phyloP scores from a whole-genome alignment of 2,329 filamentous ascomycete species.

The Chlorencoelia australis region DNA sequence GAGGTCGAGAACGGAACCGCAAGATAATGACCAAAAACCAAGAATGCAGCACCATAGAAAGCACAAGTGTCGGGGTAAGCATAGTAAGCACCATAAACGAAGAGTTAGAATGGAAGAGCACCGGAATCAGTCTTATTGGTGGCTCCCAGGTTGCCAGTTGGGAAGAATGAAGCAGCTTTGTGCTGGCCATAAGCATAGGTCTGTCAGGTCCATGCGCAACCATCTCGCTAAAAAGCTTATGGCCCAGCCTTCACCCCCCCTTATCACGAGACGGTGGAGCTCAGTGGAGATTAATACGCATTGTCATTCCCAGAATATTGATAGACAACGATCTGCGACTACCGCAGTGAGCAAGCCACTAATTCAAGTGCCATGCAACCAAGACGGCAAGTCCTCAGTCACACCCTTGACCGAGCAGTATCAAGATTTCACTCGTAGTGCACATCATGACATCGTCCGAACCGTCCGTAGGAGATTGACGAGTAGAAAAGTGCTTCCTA shows the following conservation, averaged over 20 bases:
- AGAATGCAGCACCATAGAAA: neutral
- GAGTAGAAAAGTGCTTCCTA: conserved; percentile 8
- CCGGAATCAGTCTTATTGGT: conserved; percentile 5
- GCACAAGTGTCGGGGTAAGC: conserved; percentile 1
- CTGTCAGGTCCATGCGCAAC: neutral
- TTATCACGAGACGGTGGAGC: conserved; percentile 18
- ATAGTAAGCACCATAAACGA: conserved; percentile 3
- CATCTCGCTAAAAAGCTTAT: conserved; percentile 1
- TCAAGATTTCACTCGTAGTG: too few species aligned
- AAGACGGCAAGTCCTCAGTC: too few species aligned
- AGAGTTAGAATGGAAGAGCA: conserved; percentile 1
- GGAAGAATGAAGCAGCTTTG: too few species aligned
- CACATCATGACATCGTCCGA: conserved; percentile 14
- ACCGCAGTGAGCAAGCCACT: too few species aligned
- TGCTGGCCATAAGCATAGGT: too few species aligned
- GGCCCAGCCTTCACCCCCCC: conserved; percentile 3
- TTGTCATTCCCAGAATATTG: neutral
- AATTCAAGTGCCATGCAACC: too few species aligned
- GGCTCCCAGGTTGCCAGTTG: conserved; percentile 5
- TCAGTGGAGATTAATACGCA: conserved; percentile 18
- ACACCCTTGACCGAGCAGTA: too few species aligned
- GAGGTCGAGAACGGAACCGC: conserved; percentile 10
- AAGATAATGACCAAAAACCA: conserved; percentile 1
- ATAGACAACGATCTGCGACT: too few species aligned
- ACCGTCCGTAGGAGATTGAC: conserved; percentile 18